Evolutionary conservation across 164 flowering plant species (phyloP).

Genomic region (Chimonanthus praecox): DNA sequence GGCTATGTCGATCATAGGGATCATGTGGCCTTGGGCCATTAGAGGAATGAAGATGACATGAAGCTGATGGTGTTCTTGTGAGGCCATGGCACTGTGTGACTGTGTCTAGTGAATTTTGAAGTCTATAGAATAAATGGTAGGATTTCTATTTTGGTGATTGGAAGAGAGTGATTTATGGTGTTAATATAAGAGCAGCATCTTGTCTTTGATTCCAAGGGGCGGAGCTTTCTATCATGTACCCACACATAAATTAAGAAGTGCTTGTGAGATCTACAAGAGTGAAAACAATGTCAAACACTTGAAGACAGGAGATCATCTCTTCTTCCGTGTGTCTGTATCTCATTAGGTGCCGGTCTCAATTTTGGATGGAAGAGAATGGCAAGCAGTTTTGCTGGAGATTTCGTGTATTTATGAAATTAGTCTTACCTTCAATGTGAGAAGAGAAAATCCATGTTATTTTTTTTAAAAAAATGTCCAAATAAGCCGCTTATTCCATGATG

Average conservation of each 20-base stretch:
- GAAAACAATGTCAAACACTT: too few relatives aligned
- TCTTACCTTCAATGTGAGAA: too few relatives aligned
- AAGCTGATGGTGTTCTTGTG: conserved; percentile 5
- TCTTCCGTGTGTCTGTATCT: too few relatives aligned
- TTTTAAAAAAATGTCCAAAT: too few relatives aligned
- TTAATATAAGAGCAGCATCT: not conserved
- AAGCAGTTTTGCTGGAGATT: too few relatives aligned
- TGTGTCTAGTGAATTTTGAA: not conserved
- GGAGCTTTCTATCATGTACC: not conserved
- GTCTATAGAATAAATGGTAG: not conserved
- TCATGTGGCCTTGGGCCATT: conserved; percentile 28
- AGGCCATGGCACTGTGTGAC: conserved; percentile 5
- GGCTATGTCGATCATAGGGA: conserved; percentile 56
- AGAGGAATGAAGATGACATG: conserved; percentile 24
- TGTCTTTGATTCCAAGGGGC: not conserved
- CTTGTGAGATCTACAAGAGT: not conserved
- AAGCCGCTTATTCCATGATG: too few relatives aligned
- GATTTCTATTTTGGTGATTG: not conserved
- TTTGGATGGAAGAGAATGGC: too few relatives aligned
- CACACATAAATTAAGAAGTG: not conserved
- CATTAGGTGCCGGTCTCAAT: too few relatives aligned
- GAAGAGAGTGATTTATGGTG: not conserved
- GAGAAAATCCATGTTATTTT: too few relatives aligned
- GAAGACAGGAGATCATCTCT: not conserved
- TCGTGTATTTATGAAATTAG: too few relatives aligned